Conservation (phyloP, 345 rosid species). For the Boechera divaricarpa region DNA sequence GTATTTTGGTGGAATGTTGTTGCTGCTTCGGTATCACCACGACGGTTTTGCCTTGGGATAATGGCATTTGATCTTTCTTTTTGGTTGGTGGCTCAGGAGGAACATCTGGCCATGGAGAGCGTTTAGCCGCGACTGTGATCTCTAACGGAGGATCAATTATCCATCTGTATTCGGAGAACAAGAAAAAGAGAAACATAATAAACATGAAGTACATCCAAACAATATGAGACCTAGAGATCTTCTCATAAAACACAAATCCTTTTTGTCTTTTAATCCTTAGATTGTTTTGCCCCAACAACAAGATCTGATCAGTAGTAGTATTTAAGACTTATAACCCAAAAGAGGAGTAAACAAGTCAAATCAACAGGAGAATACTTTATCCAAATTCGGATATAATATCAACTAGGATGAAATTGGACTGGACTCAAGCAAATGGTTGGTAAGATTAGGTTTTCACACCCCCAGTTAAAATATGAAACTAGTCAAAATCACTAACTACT, state of each 20-base stretch:
- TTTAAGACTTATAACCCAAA: not conserved
- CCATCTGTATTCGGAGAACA: constrained; percentile 63
- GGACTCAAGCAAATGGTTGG: not conserved
- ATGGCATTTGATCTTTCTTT: constrained; percentile 46
- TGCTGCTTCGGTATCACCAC: constrained; percentile 43
- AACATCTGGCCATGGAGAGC: constrained; percentile 92
- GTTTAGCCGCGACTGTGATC: constrained; percentile 82
- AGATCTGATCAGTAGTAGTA: not conserved
- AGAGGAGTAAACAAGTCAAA: not conserved
- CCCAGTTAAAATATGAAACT: not conserved
- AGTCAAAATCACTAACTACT: constrained; percentile 24
- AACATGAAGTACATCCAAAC: constrained; percentile 10
- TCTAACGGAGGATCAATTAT: constrained; percentile 89
- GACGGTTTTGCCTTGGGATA: constrained; percentile 50
- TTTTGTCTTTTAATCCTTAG: not conserved
- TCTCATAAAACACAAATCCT: not conserved
- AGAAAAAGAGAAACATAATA: not conserved
- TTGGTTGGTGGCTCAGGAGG: constrained; percentile 81
- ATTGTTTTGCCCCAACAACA: not conserved
- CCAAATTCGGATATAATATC: too few species aligned
- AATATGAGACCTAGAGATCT: constrained; percentile 4
- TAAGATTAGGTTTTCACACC: not conserved
- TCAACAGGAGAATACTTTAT: not conserved
- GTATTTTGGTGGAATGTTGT: constrained; percentile 64
- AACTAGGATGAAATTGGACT: constrained; percentile 5